These are phyloP conservation scores for Termitomyces sp. DNA, from an alignment of 768 basidiomycete genomes.

Conservation along the genomic window DNA sequence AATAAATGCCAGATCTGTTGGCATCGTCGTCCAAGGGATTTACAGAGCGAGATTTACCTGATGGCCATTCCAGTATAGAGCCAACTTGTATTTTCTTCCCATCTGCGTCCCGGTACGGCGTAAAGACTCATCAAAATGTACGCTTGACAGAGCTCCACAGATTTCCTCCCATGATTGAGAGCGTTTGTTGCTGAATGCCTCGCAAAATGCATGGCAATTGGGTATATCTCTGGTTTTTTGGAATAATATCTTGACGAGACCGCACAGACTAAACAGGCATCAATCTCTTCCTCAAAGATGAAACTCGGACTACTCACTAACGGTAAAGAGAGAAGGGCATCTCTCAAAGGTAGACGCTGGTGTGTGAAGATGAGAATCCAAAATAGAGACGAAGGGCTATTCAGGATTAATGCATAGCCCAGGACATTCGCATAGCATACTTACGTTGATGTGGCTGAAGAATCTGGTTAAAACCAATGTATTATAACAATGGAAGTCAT, in stretches of 20 bases:
- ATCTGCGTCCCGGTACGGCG: not conserved
- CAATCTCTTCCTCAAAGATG: not conserved
- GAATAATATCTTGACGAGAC: not conserved
- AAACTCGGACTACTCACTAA: not conserved
- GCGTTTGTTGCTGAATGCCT: not conserved
- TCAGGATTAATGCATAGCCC: not conserved
- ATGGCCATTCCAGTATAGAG: not conserved
- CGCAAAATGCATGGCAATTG: not conserved
- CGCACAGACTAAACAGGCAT: not conserved
- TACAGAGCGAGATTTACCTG: not conserved
- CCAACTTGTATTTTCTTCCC: not conserved
- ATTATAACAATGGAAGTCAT: not conserved
- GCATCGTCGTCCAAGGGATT: too few species aligned
- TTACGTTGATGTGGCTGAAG: not conserved
- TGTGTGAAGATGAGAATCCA: not conserved
- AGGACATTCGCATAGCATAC: not conserved
- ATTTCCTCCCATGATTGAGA: not conserved
- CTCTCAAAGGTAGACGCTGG: not conserved
- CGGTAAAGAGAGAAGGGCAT: not conserved
- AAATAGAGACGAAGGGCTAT: not conserved
- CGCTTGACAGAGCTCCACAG: not conserved
- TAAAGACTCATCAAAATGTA: not conserved
- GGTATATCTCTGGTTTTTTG: not conserved
- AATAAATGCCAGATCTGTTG: too few species aligned
- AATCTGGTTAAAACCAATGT: not conserved